These are phyloP conservation scores for Thalassiosira allenii DNA, from an alignment of 352 stramenopile genomes.

Conservation along the genomic window DNA sequence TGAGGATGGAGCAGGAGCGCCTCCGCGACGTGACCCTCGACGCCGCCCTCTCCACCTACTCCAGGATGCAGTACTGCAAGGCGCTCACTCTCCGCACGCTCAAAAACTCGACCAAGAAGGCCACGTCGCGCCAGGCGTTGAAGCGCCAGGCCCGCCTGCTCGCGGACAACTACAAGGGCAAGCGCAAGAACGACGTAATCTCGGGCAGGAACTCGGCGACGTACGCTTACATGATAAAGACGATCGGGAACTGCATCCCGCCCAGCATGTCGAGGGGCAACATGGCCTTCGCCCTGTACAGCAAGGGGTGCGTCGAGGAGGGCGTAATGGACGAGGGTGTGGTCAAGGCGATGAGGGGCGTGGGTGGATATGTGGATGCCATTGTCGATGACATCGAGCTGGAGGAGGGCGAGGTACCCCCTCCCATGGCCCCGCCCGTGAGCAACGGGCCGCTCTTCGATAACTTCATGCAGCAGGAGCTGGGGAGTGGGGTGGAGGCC, in stretches of 20 bases:
- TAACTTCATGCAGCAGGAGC: constrained; percentile 52
- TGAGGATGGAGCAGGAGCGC: constrained; percentile 41
- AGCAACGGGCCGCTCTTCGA: constrained; percentile 61
- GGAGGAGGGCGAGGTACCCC: background rate
- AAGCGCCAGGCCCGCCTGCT: constrained; percentile 44
- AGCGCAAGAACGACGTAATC: constrained; percentile 12
- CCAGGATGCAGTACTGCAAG: constrained; percentile 44
- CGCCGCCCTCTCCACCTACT: constrained; percentile 51
- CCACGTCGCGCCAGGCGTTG: constrained; percentile 43
- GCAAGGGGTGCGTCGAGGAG: constrained; percentile 55
- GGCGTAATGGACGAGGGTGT: constrained; percentile 48
- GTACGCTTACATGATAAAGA: constrained; percentile 64
- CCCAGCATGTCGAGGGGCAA: constrained; percentile 58
- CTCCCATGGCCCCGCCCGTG: constrained; percentile 31
- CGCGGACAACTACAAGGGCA: constrained; percentile 21
- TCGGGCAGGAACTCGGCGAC: constrained; percentile 61
- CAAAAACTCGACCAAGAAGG: constrained; percentile 36
- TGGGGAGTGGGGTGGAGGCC: constrained; percentile 26
- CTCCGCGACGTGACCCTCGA: constrained; percentile 65
- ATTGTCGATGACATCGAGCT: background rate
- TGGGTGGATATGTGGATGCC: constrained; percentile 42
- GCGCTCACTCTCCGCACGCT: constrained; percentile 46
- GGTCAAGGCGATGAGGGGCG: constrained; percentile 47
- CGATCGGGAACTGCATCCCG: constrained; percentile 62
- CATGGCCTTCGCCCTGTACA: constrained; percentile 61